Percentiles rank a stretch among this genome's conserved stretches.
phyloP scores from a whole-genome alignment of 805 yeast genomes.

The Yarrowia deformans region DNA sequence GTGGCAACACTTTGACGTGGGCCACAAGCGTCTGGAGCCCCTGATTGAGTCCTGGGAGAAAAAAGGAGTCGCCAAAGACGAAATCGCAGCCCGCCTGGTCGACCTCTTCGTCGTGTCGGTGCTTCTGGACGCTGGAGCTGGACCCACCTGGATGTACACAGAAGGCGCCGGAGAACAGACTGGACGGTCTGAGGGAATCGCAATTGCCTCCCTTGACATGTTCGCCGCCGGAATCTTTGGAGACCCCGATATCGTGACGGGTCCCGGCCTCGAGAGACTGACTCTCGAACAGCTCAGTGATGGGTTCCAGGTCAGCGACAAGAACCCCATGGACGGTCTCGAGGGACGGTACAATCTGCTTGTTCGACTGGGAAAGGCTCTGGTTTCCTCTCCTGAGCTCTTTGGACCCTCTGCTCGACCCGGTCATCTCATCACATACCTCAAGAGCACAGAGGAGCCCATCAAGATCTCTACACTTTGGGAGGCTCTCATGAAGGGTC shows the following conservation, averaged over 20 bases:
- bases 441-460: slow-evolving; percentile 43
- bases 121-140: slow-evolving; percentile 73
- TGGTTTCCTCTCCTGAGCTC: slow-evolving; percentile 52
- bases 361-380: slow-evolving; percentile 58
- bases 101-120: slow-evolving; percentile 69
- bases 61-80: slow-evolving; percentile 51
- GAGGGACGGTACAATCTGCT: slow-evolving; percentile 62
- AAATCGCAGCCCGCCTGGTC: slow-evolving; percentile 61
- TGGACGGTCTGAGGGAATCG: slow-evolving; percentile 67
- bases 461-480: slow-evolving; percentile 58
- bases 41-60: slow-evolving; percentile 54
- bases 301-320: slow-evolving; percentile 59
- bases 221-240: slow-evolving; percentile 59
- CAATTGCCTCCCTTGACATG: slow-evolving; percentile 65
- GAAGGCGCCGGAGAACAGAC: slow-evolving; percentile 52
- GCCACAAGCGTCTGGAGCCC: slow-evolving; percentile 56
- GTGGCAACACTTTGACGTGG: slow-evolving; percentile 69
- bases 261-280: slow-evolving; percentile 44
- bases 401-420: slow-evolving; percentile 60
- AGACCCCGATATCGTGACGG: slow-evolving; percentile 49
- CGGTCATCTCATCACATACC: slow-evolving; percentile 61
- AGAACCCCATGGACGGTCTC: slow-evolving; percentile 61
- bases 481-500: slow-evolving; percentile 63
- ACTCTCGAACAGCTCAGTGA: slow-evolving; percentile 51
- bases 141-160: slow-evolving; percentile 61